Base-by-base conservation (phyloP, 805 yeast species). In the Candida arabinofermentans region DNA sequence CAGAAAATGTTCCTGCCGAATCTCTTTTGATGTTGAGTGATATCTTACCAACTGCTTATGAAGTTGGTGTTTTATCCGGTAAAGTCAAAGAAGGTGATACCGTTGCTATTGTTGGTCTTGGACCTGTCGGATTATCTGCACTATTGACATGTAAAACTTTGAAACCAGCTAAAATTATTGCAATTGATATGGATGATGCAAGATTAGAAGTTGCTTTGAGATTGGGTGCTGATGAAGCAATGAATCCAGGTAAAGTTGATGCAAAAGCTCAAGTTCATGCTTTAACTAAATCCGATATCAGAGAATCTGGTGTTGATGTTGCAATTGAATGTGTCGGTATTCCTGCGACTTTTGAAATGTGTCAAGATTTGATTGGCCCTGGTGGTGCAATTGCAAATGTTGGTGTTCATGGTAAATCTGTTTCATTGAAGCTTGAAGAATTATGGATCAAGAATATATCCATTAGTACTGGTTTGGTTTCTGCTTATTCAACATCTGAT, bases 301-400 rank as follows among this genome's bases (percentile, higher is more conserved):
- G 59, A 32, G 56, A 59, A 24, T 72, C 80, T 8, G 77, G 77
- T 49, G 85, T 79, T 16, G 83, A 80, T 45, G 80, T 79, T 57
- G 86, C 74, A 34, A 71, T 72, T 48, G 75, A 79, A 62, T 77
- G 85, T 59, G 83, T 83, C 24, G 88, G 85, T 55, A 71, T 82
- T 34, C 80, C 80, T 44, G 65, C 66, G 29, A 79, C 85, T 40
- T 79, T 81, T 56, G 74, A 76, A 51, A 63, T 76, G 47, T 82
- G 83, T 48, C 75, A 80, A 43, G 70, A 70, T 23, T 66, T 75
- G 27, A 70, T 79, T 46, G 64, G 70, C 19, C 71, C 78, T 34
- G 83, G 84, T 44, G 86, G 85, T 22, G 70, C 81, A 44, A 72
- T 75, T 48, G 84, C 83, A 22, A 83, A 80, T 57, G 79, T 80